These are phyloP conservation scores for Verticillium alfalfae DNA, from an alignment of 2,329 filamentous ascomycete species.

Conservation along the genomic window DNA sequence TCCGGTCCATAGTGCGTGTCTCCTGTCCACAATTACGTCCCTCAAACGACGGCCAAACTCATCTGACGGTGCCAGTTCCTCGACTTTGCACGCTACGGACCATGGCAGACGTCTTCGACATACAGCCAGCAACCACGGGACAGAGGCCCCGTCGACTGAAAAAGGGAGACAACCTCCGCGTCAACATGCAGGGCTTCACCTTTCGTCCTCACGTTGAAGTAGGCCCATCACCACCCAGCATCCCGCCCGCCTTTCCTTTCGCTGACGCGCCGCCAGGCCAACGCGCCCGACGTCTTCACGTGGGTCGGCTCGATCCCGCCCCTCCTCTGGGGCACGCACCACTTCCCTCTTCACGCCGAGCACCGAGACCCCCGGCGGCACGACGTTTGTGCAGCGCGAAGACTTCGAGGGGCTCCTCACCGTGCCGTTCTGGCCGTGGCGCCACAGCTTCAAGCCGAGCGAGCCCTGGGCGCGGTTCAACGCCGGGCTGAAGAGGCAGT, in stretches of 20 bases:
- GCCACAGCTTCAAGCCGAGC: neutral
- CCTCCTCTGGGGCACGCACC: conserved; percentile 14
- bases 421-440: conserved; percentile 5
- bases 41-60: neutral
- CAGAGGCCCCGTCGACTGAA: neutral
- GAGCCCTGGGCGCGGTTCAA: conserved; percentile 5
- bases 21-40: neutral
- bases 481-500: conserved; percentile 3
- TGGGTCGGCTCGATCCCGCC: conserved; percentile 12
- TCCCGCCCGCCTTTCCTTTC: no score
- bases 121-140: neutral
- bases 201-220: neutral
- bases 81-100: neutral
- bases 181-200: neutral
- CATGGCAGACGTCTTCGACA: neutral
- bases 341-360: conserved; percentile 14
- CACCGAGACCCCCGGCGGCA: conserved; percentile 12
- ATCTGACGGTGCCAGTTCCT: neutral
- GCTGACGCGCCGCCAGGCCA: neutral
- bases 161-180: neutral
- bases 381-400: conserved; percentile 15
- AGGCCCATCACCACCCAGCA: neutral
- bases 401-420: conserved; percentile 9
- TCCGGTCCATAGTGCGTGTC: neutral
- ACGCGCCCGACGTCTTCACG: conserved; percentile 8